phyloP scores from a whole-genome alignment of 345 rosid genomes.

The Salix exigua region DNA sequence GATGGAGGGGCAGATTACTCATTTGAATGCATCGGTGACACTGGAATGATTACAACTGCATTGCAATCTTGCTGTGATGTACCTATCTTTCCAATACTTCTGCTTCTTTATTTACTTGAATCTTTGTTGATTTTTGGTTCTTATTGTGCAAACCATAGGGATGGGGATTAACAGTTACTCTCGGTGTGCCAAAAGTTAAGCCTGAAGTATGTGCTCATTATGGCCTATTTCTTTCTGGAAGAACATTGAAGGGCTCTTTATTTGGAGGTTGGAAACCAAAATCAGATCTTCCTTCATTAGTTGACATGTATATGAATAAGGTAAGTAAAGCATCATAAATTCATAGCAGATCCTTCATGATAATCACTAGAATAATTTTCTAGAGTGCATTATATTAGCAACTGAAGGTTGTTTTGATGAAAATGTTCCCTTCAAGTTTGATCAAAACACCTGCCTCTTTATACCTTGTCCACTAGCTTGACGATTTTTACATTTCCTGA shows the following conservation, averaged over 20 bases:
- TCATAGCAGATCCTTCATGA: neutral
- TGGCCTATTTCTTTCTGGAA: slow-evolving; percentile 63
- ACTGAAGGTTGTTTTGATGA: no score
- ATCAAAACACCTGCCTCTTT: no score
- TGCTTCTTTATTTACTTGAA: neutral
- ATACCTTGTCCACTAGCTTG: no score
- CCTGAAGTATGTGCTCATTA: slow-evolving; percentile 80
- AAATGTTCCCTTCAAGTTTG: no score
- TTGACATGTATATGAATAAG: slow-evolving; percentile 73
- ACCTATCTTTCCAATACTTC: slow-evolving; percentile 10
- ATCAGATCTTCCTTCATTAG: slow-evolving; percentile 73
- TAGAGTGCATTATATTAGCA: neutral
- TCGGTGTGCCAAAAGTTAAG: slow-evolving; percentile 82
- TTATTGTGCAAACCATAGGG: slow-evolving; percentile 40
- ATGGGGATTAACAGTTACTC: slow-evolving; percentile 86
- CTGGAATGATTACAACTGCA: slow-evolving; percentile 67
- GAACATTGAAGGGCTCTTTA: slow-evolving; percentile 72
- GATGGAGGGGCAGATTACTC: slow-evolving; percentile 89
- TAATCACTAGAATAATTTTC: neutral
- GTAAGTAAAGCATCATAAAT: slow-evolving; percentile 25
- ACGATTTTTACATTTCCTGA: no score
- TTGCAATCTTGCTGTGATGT: slow-evolving; percentile 86
- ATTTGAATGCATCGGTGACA: slow-evolving; percentile 82
- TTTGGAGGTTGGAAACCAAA: slow-evolving; percentile 94
- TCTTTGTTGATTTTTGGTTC: neutral